phyloP scores from a whole-genome alignment of 176 grass and related monocot genomes.

The Guadua angustifolia region DNA sequence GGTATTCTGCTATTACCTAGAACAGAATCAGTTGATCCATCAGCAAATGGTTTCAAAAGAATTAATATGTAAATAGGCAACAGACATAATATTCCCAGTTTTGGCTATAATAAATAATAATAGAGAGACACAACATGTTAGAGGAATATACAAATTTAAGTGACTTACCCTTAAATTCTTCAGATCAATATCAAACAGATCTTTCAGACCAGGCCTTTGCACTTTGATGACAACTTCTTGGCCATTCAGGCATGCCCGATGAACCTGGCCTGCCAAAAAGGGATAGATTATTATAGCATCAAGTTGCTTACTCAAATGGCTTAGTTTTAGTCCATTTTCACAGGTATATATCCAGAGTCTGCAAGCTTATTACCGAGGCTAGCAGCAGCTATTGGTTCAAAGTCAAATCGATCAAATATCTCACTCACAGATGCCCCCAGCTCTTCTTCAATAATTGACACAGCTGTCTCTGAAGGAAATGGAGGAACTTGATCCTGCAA shows the following conservation, averaged over 20 bases:
- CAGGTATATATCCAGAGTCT: not conserved
- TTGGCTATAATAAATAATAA: conserved; percentile 19
- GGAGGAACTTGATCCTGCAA: conserved; percentile 96
- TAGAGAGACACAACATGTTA: conserved; percentile 4
- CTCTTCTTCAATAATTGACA: conserved; percentile 95
- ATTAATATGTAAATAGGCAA: conserved; percentile 24
- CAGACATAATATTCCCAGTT: not conserved
- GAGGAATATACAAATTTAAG: conserved; percentile 14
- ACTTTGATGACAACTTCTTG: conserved; percentile 96
- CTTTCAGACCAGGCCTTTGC: conserved; percentile 95
- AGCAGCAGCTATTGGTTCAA: conserved; percentile 98
- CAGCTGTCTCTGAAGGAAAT: conserved; percentile 82
- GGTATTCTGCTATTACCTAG: conserved; percentile 97
- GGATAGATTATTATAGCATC: conserved; percentile 47
- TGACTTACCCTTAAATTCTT: conserved; percentile 88
- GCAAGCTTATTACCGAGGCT: conserved; percentile 79
- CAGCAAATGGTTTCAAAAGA: conserved; percentile 38
- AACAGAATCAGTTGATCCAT: conserved; percentile 43
- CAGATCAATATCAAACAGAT: conserved; percentile 97
- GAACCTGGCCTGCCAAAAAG: conserved; percentile 93
- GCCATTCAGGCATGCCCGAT: conserved; percentile 84
- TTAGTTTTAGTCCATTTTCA: conserved; percentile 28
- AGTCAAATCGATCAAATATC: conserved; percentile 95
- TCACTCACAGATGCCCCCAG: conserved; percentile 67
- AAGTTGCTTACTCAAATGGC: conserved; percentile 14